Conservation (phyloP, 495 filamentous ascomycete species). For the Penicillium robsamsonii region DNA sequence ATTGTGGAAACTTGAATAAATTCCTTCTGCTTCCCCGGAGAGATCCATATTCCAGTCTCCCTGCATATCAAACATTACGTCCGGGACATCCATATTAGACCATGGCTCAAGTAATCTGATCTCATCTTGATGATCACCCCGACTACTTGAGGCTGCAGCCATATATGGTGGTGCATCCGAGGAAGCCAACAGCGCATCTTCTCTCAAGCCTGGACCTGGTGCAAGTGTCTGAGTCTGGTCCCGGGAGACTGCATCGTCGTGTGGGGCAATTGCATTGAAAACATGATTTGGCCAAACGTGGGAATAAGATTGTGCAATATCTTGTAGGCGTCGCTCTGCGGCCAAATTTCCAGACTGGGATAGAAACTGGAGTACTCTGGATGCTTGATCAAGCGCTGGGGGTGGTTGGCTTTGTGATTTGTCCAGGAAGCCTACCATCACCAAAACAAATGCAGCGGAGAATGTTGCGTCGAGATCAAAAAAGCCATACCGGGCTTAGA, state of each 20-base stretch:
- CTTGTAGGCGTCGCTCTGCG: slow-evolving; percentile 21
- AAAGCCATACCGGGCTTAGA: slow-evolving; percentile 24
- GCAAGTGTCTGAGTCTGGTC: not conserved
- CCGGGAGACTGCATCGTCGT: not conserved
- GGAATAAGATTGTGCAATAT: slow-evolving; percentile 23
- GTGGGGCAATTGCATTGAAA: not conserved
- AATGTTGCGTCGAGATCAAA: slow-evolving; percentile 29
- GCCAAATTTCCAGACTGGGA: slow-evolving; percentile 21
- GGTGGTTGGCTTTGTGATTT: slow-evolving; percentile 14
- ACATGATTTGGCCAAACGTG: slow-evolving; percentile 21
- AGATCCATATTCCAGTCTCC: slow-evolving; percentile 21
- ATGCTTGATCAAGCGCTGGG: slow-evolving; percentile 18
- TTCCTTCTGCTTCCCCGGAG: slow-evolving; percentile 20
- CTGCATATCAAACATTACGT: slow-evolving; percentile 18
- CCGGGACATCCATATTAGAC: slow-evolving; percentile 6
- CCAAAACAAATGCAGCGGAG: slow-evolving; percentile 26
- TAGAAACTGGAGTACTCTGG: slow-evolving; percentile 21
- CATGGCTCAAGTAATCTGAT: slow-evolving; percentile 19
- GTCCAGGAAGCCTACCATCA: slow-evolving; percentile 22
- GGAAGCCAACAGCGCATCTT: not conserved
- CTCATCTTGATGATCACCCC: slow-evolving; percentile 7
- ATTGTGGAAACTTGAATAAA: slow-evolving; percentile 25
- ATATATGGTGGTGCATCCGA: not conserved
- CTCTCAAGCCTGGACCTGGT: not conserved
- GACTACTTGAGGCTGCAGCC: not conserved